Conservation (phyloP, 2,329 filamentous ascomycete genomes). For the Clonostachys solani region DNA sequence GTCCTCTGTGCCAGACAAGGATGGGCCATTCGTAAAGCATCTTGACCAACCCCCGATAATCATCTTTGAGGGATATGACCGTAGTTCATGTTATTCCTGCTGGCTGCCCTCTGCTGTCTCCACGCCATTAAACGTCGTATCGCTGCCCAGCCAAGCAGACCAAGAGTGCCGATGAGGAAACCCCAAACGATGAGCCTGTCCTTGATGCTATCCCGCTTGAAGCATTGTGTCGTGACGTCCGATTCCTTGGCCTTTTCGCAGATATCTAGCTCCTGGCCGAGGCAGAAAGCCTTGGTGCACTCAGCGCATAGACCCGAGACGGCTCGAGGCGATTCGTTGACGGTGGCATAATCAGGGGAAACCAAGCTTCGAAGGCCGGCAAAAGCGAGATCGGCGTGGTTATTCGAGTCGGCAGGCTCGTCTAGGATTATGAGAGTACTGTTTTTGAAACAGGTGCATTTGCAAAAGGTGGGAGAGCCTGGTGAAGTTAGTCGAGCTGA, state of each 20-base stretch:
- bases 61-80: slow-evolving; percentile 13
- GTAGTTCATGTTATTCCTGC: slow-evolving; percentile 18
- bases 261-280: slow-evolving; percentile 55
- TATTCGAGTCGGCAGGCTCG: slow-evolving; percentile 27
- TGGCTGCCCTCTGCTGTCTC: slow-evolving; percentile 21
- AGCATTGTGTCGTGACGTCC: slow-evolving; percentile 59
- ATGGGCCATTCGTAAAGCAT: too few relatives aligned
- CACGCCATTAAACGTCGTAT: slow-evolving; percentile 42
- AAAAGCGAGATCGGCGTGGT: not conserved
- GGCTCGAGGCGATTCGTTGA: slow-evolving; percentile 3
- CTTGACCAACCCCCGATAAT: not conserved
- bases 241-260: slow-evolving; percentile 59
- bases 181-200: slow-evolving; percentile 63
- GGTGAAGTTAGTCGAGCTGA: not conserved
- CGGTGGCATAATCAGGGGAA: slow-evolving; percentile 8
- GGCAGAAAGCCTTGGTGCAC: slow-evolving; percentile 63
- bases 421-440: slow-evolving; percentile 62
- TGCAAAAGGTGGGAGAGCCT: slow-evolving; percentile 64
- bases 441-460: slow-evolving; percentile 68
- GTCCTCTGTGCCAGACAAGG: too few relatives aligned
- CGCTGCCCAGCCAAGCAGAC: slow-evolving; percentile 56
- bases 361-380: not conserved
- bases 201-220: slow-evolving; percentile 64
- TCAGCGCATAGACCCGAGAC: slow-evolving; percentile 44
- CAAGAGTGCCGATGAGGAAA: slow-evolving; percentile 55